Base-by-base conservation (phyloP, 2,329 filamentous ascomycete genomes). In the Aspergillus eucalypticola region DNA sequence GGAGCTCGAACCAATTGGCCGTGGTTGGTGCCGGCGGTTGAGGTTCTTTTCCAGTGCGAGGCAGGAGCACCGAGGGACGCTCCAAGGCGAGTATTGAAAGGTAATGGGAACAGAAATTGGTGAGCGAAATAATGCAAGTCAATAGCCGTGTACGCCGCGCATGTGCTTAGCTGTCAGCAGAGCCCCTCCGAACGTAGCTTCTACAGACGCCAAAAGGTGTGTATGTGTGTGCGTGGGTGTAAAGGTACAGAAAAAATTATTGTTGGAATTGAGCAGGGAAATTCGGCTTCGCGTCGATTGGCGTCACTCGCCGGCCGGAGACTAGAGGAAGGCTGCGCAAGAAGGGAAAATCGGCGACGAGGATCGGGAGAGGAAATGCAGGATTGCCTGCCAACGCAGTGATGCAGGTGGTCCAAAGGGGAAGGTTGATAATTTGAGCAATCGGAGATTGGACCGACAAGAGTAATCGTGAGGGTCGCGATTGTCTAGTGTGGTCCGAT, bases 341-440 rank as follows among this genome's bases (percentile, higher is more conserved):
- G 56, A 57, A 53, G 53, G 60, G 56, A 60, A 56, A 59, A 69
- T 68, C 62, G 58, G 67, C 64, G 69, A 69, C 65, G 62, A 66
- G 63, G 64, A 70, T 66, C 64, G 67, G 61, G 61, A 65, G 61
- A 61, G 66, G 69, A 67, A 67, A 70, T 70, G 72, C 71, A 73
- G 63, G 64, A 69, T 64, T 61, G 65, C 62, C 69, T 73, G 73
- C 71, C 72, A 74, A 64, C 71, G 66, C 69, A 74, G 69, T 69
- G 60, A 73, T 74, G 73, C 73, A 75, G 66, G 67, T 63, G 69
- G 66, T 74, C 73, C 60, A 73, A 75, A 73, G 59, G 48, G 73
- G 73, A 70, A 69, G 61, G 58, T 54, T 51, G 60, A 71, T 64
- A 65, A 61, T 60, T 39, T 55, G 63, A 69, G 60, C 61, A 72